Evolutionary conservation across 257 asterid genomes (phyloP).

Genomic region (Ballota nigra): DNA sequence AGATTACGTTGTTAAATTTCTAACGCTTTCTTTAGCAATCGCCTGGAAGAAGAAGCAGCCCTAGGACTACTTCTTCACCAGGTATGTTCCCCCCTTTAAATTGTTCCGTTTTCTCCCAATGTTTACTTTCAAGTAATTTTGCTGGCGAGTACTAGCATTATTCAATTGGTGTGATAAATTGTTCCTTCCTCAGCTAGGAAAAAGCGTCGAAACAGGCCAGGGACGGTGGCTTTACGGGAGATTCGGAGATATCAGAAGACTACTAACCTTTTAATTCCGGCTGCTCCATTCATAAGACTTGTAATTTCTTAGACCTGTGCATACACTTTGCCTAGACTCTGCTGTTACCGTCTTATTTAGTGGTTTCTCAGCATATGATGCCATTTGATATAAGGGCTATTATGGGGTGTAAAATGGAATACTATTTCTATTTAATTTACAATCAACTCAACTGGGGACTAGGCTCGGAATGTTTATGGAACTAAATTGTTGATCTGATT

Average conservation of each 20-base stretch:
- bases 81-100: constrained; percentile 32
- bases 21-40: constrained; percentile 27
- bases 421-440: too few relatives aligned
- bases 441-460: neutral
- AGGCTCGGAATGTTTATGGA: constrained; percentile 11
- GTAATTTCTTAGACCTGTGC: constrained; percentile 54
- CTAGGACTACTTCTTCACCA: constrained; percentile 28
- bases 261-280: constrained; percentile 64
- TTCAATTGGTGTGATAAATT: neutral
- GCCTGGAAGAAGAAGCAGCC: constrained; percentile 31
- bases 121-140: constrained; percentile 8
- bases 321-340: neutral
- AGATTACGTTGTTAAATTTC: constrained; percentile 1
- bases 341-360: neutral
- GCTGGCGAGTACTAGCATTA: neutral
- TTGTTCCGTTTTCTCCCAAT: neutral
- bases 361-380: constrained; percentile 8
- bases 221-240: constrained; percentile 80
- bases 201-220: constrained; percentile 56
- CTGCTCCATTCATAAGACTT: constrained; percentile 73
- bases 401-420: too few relatives aligned
- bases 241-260: constrained; percentile 76
- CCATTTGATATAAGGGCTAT: neutral
- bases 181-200: constrained; percentile 29
- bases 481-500: neutral